Percentiles rank a stretch among this genome's conserved stretches.
These are phyloP conservation scores for Zygoascus flipseniorum DNA, from an alignment of 805 yeast genomes.

Conservation along the genomic window DNA sequence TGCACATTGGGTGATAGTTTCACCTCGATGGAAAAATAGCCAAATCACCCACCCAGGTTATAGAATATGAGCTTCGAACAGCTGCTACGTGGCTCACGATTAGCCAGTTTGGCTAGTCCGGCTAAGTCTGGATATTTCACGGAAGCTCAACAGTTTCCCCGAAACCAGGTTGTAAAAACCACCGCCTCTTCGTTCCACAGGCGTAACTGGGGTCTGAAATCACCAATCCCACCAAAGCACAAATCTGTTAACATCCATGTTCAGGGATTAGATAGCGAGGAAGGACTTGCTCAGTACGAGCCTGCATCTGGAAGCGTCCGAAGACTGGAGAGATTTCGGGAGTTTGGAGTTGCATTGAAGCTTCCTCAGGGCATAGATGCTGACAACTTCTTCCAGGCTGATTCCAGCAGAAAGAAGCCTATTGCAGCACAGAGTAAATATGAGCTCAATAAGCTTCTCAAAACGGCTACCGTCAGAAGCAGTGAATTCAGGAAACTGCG, in stretches of 20 bases:
- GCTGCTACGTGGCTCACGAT: conserved; percentile 8
- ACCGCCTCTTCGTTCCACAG: conserved; percentile 27
- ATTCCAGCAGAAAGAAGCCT: conserved; percentile 6
- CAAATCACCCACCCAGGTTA: not conserved
- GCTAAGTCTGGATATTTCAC: not conserved
- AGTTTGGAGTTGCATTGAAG: conserved; percentile 22
- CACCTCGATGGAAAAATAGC: no score
- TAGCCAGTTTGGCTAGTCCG: conserved; percentile 3
- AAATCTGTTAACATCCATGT: conserved; percentile 20
- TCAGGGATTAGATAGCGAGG: conserved; percentile 21
- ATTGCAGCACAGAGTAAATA: conserved; percentile 4
- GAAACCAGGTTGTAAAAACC: conserved; percentile 24
- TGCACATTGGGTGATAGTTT: no score
- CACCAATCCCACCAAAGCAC: conserved; percentile 22
- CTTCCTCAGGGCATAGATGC: conserved; percentile 9
- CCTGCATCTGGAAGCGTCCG: conserved; percentile 20
- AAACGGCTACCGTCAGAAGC: conserved; percentile 12
- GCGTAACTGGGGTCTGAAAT: conserved; percentile 31
- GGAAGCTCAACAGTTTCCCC: conserved; percentile 15
- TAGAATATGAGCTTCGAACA: conserved; percentile 2
- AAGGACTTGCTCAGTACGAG: conserved; percentile 24
- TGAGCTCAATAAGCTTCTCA: conserved; percentile 15
- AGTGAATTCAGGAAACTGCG: conserved; percentile 4
- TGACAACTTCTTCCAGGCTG: conserved; percentile 13
- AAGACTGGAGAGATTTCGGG: conserved; percentile 23